These are phyloP conservation scores for Biscutella auriculata DNA, from an alignment of 441 rosid genomes.

Conservation along the genomic window DNA sequence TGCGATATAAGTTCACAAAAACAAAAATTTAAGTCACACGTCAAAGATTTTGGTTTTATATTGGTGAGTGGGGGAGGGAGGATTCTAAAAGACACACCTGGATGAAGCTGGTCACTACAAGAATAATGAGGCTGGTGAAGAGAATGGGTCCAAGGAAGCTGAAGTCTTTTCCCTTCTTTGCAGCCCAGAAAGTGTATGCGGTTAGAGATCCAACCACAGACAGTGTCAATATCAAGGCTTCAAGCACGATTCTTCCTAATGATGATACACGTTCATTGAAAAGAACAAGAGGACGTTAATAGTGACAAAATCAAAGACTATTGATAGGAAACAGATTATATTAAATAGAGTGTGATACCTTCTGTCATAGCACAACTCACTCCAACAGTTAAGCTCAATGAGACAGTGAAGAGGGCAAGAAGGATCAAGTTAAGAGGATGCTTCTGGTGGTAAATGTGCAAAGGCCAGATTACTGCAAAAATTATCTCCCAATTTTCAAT, in stretches of 20 bases:
- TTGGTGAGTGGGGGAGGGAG: not conserved
- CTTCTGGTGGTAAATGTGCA: slow-evolving; percentile 82
- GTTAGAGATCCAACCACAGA: slow-evolving; percentile 75
- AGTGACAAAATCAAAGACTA: slow-evolving; percentile 3
- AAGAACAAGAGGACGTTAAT: no score
- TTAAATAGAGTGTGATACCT: slow-evolving; percentile 26
- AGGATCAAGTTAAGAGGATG: slow-evolving; percentile 80
- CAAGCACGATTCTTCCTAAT: slow-evolving; percentile 89
- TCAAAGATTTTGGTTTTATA: not conserved
- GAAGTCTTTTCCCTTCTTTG: slow-evolving; percentile 87
- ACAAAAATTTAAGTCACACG: not conserved
- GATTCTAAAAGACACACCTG: slow-evolving; percentile 36
- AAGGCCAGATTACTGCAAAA: slow-evolving; percentile 78
- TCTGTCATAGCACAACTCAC: slow-evolving; percentile 82
- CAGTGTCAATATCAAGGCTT: slow-evolving; percentile 75
- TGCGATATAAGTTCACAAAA: slow-evolving; percentile 20
- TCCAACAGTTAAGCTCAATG: slow-evolving; percentile 76
- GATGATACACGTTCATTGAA: no score
- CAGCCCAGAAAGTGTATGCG: slow-evolving; percentile 90
- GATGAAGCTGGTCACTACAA: slow-evolving; percentile 61
- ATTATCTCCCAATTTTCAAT: not conserved
- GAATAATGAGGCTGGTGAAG: slow-evolving; percentile 69
- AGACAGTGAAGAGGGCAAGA: slow-evolving; percentile 76
- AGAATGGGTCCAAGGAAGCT: slow-evolving; percentile 78
- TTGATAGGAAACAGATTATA: not conserved